Base-by-base conservation (phyloP, 2,329 filamentous ascomycete genomes). In the Uncinocarpus reesii region DNA sequence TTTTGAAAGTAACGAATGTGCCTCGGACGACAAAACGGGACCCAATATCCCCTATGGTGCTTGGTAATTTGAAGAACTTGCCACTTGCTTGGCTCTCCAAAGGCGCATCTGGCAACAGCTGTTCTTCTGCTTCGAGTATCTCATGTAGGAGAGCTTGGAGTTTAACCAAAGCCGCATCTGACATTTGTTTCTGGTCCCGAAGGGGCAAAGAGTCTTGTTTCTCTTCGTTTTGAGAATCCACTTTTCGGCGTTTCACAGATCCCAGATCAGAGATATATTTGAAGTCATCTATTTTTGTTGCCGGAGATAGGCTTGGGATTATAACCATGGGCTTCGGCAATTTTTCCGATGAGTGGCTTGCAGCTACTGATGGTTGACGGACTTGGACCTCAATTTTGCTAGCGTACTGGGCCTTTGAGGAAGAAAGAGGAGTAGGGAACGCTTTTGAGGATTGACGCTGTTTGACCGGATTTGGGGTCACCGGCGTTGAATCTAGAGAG, bases 91-190 rank as follows among this genome's bases (percentile, higher is more conserved):
- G 67, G 34, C 58, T 47, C n/a, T 65, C 56, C 15, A 57, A 55
- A 18, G 70, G 71, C 5, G 61, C 77, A 64, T 75, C 79, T 53
- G 66, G 73, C 65, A 74, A 81, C 50, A 73, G 72, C 61, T 79
- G 77, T 57, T 88, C 81, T 60, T 94, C 87, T 4, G 84, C 83
- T 54, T 85, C 77, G 56, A 89, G 87, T 13, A 95, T 75, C 20
- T 81, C 79, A 46, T 79, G 73, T 2, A 93, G 71, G 41, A 88
- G 75, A 31, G 77, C 76, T 48, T 83, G 77, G 10, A 98, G 69
- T 47, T 81, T 80, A 46, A 81, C 71, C 38, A 89, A 73, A 36
- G 86, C 83, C 8, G 79, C 75, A 57, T 95, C 82, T 3, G 83
- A 84, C 58, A 88, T 81, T 57, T 93, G 82, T 43, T 83, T 82